Percentiles rank a stretch among this genome's conserved stretches.
Conservation (phyloP, 148 eudicot species). For the Rhododendron simsii region DNA sequence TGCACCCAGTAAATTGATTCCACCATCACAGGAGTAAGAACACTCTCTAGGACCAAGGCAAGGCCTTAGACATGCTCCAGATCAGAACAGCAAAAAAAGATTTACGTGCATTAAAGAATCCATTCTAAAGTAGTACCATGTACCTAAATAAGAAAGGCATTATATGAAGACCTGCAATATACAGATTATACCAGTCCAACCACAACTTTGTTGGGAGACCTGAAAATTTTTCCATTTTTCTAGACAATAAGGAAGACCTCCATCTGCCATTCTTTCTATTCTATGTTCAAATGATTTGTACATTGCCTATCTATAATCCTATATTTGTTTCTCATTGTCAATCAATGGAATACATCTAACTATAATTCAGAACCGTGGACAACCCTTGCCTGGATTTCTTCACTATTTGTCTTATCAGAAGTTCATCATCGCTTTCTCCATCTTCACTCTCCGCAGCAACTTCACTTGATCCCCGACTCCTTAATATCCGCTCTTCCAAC, state of each 20-base stretch:
- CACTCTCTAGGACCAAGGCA: background rate
- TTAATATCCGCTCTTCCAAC: background rate
- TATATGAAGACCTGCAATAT: background rate
- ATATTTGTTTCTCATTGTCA: background rate
- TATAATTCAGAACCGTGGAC: constrained; percentile 30
- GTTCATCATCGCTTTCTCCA: constrained; percentile 16
- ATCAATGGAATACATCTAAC: background rate
- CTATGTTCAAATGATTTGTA: background rate
- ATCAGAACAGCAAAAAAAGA: background rate
- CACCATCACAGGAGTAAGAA: background rate
- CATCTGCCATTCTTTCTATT: background rate
- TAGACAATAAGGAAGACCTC: background rate
- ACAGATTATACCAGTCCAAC: background rate
- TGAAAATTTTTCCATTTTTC: background rate
- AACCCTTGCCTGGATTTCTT: constrained; percentile 53
- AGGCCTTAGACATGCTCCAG: background rate
- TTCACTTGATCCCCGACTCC: constrained; percentile 13
- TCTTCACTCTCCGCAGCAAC: constrained; percentile 14
- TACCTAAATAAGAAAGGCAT: background rate
- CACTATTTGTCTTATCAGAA: constrained; percentile 42
- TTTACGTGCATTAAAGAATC: background rate
- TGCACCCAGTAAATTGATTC: background rate
- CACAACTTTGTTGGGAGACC: background rate
- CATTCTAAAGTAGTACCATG: background rate
- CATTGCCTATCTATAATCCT: background rate